Percentiles rank a stretch among this genome's conserved stretches.
These are phyloP conservation scores for Russula abietina DNA, from an alignment of 768 basidiomycete genomes.

Conservation along the genomic window DNA sequence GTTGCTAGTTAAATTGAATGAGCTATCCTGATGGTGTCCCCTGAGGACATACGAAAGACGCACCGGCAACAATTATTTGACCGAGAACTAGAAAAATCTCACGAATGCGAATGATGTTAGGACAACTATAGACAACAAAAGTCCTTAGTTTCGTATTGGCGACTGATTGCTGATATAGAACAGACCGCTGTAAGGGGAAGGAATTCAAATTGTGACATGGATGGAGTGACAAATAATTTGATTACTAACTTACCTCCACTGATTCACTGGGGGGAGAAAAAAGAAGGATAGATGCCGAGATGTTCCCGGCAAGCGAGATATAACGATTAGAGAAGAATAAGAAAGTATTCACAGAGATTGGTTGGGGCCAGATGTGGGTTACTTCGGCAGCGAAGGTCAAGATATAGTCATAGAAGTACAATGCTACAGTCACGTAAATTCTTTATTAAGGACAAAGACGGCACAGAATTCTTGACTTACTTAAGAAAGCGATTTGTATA, in stretches of 20 bases:
- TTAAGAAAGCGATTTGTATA: not conserved
- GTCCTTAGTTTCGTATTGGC: not conserved
- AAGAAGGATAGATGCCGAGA: slow-evolving; percentile 24
- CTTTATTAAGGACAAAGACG: not conserved
- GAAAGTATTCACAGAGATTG: slow-evolving; percentile 35
- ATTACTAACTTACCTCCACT: slow-evolving; percentile 16
- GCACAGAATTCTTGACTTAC: not conserved
- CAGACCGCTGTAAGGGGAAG: slow-evolving; percentile 23
- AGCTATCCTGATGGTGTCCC: not conserved
- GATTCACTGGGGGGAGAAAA: slow-evolving; percentile 21
- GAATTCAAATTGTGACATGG: not conserved
- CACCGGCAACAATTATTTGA: slow-evolving; percentile 44
- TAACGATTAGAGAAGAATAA: slow-evolving; percentile 50
- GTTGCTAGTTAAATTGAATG: slow-evolving; percentile 31
- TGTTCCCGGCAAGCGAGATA: slow-evolving; percentile 37
- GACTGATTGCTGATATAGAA: not conserved
- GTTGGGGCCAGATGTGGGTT: slow-evolving; percentile 41
- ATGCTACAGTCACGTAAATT: slow-evolving; percentile 19
- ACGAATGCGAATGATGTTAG: slow-evolving; percentile 35
- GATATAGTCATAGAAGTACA: slow-evolving; percentile 32
- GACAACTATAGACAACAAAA: slow-evolving; percentile 34
- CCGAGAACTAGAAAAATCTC: slow-evolving; percentile 39
- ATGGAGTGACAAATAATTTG: not conserved
- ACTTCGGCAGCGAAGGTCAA: slow-evolving; percentile 37
- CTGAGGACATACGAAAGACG: slow-evolving; percentile 23